Conservation (phyloP, 75 land plant species). For the Selaginella moellendorffii region DNA sequence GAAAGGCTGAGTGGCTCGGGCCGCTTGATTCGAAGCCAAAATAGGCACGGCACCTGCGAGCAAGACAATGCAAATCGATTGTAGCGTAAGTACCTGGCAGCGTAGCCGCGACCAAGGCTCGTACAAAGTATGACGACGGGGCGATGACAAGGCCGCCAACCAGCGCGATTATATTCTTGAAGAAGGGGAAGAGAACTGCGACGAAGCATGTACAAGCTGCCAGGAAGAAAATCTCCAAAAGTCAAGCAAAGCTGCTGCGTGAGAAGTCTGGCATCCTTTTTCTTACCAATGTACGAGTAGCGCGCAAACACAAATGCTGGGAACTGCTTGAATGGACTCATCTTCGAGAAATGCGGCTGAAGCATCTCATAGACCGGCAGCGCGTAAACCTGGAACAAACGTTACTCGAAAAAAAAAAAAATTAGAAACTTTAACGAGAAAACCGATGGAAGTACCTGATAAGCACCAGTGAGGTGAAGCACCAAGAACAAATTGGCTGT, state of each 20-base stretch:
- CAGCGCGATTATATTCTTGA: neutral
- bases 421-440: neutral
- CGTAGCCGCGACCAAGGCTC: neutral
- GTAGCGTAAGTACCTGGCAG: neutral
- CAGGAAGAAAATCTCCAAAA: neutral
- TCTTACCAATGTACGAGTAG: neutral
- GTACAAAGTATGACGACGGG: neutral
- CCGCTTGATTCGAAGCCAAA: constrained; percentile 25
- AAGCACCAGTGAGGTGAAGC: constrained; percentile 3
- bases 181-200: neutral
- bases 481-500: neutral
- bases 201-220: neutral
- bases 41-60: constrained; percentile 25
- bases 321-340: neutral
- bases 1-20: constrained; percentile 22
- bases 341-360: neutral
- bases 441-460: neutral
- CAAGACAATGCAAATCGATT: neutral
- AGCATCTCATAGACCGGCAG: neutral
- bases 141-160: neutral
- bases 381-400: neutral
- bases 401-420: neutral
- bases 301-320: neutral
- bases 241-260: neutral
- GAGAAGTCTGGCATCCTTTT: neutral